These are phyloP conservation scores for Trametes meyenii DNA, from an alignment of 768 basidiomycete genomes.

Conservation along the genomic window DNA sequence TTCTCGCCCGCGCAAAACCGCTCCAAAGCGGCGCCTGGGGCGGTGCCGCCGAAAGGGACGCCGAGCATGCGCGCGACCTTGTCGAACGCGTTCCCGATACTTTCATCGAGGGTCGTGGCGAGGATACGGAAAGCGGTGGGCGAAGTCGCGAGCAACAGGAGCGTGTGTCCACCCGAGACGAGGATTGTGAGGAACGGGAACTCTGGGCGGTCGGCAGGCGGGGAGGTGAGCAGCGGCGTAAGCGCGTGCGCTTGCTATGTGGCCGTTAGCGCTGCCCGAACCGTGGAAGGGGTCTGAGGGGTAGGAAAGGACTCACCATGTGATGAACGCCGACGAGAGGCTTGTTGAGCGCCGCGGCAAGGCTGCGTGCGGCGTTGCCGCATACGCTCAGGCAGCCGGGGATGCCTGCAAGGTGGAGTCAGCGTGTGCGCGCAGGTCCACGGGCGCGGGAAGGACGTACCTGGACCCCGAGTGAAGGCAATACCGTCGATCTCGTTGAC, in stretches of 20 bases:
- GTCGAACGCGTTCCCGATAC: conserved; percentile 82
- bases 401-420: conserved; percentile 52
- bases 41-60: conserved; percentile 62
- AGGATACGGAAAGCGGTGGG: conserved; percentile 63
- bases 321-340: conserved; percentile 92
- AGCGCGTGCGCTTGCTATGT: conserved; percentile 90
- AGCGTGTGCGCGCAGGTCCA: neutral
- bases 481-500: conserved; percentile 77
- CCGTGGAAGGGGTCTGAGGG: neutral
- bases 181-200: conserved; percentile 91
- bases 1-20: conserved; percentile 51
- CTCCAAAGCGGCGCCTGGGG: conserved; percentile 84
- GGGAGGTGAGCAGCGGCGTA: conserved; percentile 74
- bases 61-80: conserved; percentile 74
- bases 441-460: conserved; percentile 36
- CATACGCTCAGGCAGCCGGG: conserved; percentile 79
- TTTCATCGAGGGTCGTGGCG: conserved; percentile 73
- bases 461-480: conserved; percentile 90
- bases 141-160: conserved; percentile 76
- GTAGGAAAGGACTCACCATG: conserved; percentile 61
- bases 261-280: neutral
- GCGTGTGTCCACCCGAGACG: conserved; percentile 93
- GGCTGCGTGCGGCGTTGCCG: conserved; percentile 79
- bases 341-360: conserved; percentile 77
- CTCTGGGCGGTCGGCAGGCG: conserved; percentile 41